Conservation (phyloP, 2,329 filamentous ascomycete species). For the Proliferodiscus dingleyae region DNA sequence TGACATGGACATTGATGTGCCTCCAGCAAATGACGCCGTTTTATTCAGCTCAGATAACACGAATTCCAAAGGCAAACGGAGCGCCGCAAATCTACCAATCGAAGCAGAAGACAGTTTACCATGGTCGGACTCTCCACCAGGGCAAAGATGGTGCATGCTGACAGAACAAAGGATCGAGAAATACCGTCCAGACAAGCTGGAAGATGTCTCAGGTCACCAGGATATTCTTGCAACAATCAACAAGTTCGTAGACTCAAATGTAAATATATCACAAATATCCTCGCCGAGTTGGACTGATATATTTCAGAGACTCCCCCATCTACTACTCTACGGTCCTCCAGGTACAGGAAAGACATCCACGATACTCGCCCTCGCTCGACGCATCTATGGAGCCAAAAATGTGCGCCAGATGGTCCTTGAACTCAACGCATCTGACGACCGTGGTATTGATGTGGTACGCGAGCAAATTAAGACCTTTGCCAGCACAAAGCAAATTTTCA, state of each 20-base stretch:
- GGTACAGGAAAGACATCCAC: constrained; percentile 98
- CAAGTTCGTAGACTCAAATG: constrained; percentile 91
- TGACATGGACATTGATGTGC: constrained; percentile 65
- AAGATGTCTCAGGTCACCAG: constrained; percentile 92
- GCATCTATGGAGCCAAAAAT: constrained; percentile 88
- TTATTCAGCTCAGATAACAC: constrained; percentile 71
- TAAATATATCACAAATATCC: constrained; percentile 29
- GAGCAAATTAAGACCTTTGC: constrained; percentile 99
- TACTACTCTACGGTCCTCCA: constrained; percentile 92
- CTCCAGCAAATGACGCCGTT: constrained; percentile 45
- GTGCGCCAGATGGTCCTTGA: constrained; percentile 98
- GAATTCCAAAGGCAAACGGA: constrained; percentile 81
- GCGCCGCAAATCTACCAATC: constrained; percentile 85
- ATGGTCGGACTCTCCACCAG: constrained; percentile 53
- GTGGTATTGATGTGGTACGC: constrained; percentile 94
- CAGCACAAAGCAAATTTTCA: constrained; percentile 96
- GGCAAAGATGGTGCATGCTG: constrained; percentile 14
- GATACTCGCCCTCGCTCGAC: constrained; percentile 83
- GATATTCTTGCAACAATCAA: constrained; percentile 98
- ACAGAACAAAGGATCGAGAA: constrained; percentile 75
- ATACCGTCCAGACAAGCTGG: constrained; percentile 81
- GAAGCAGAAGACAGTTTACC: constrained; percentile 91
- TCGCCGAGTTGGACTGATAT: constrained; percentile 5
- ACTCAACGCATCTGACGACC: constrained; percentile 93
- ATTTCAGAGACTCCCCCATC: constrained; percentile 72